Conservation (phyloP, 495 filamentous ascomycete genomes). For the Acidiella bohemica region DNA sequence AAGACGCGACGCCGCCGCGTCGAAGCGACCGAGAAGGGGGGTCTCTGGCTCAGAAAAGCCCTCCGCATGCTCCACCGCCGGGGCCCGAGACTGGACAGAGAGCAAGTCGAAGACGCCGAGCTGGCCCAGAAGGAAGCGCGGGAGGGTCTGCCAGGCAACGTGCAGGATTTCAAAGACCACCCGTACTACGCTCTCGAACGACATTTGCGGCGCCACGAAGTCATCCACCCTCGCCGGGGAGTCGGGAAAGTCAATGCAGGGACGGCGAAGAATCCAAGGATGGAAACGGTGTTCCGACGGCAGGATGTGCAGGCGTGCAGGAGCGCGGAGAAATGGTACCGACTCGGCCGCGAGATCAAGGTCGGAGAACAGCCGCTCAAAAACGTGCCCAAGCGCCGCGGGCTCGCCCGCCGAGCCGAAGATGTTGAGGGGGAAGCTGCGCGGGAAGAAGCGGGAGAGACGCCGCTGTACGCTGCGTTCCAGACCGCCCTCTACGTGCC, state of each 20-base stretch:
- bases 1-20: conserved; percentile 71
- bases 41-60: conserved; percentile 56
- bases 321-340: conserved; percentile 77
- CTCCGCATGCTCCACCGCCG: conserved; percentile 47
- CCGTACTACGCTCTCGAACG: conserved; percentile 79
- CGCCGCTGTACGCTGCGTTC: conserved; percentile 53
- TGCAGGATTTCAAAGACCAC: conserved; percentile 87
- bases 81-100: conserved; percentile 38
- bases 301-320: conserved; percentile 62
- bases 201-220: conserved; percentile 73
- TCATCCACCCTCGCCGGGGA: conserved; percentile 54
- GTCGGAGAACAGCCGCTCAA: conserved; percentile 64
- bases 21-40: conserved; percentile 51
- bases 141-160: conserved; percentile 81
- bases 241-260: conserved; percentile 66
- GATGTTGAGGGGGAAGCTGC: conserved; percentile 21
- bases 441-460: conserved; percentile 22
- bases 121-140: conserved; percentile 51
- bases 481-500: conserved; percentile 68
- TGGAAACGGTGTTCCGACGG: conserved; percentile 63
- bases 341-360: conserved; percentile 64
- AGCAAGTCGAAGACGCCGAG: conserved; percentile 71
- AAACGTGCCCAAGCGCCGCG: conserved; percentile 38
- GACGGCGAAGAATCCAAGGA: conserved; percentile 40
- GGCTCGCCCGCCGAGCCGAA: conserved; percentile 16